phyloP scores from a whole-genome alignment of 805 yeast genomes.

The Candida germanica region DNA sequence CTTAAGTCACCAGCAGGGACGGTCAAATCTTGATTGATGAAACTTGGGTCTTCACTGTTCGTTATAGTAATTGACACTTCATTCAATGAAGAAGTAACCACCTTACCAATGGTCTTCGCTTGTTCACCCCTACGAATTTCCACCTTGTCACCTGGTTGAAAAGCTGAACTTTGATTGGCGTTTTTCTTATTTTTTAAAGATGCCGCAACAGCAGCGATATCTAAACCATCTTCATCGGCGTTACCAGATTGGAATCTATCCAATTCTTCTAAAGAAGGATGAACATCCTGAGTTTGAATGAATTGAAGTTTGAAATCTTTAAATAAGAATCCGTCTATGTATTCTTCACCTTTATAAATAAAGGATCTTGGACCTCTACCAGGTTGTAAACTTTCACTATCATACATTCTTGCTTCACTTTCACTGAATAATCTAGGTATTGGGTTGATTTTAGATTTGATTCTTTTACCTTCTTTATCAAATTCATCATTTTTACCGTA shows the following conservation, averaged over 20 bases:
- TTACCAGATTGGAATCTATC: conserved; percentile 74
- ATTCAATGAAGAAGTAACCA: conserved; percentile 57
- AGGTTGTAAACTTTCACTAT: conserved; percentile 66
- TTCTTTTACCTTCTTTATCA: conserved; percentile 44
- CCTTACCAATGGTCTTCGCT: conserved; percentile 81
- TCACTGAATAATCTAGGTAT: conserved; percentile 84
- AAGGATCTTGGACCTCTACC: conserved; percentile 61
- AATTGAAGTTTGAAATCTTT: conserved; percentile 84
- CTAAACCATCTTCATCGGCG: conserved; percentile 78
- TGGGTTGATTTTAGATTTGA: conserved; percentile 67
- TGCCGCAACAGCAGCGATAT: conserved; percentile 81
- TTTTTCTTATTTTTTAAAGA: conserved; percentile 59
- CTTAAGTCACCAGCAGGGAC: conserved; percentile 80
- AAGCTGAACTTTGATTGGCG: conserved; percentile 34
- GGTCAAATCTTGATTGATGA: conserved; percentile 61
- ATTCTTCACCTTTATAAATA: conserved; percentile 83
- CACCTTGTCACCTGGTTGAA: conserved; percentile 93
- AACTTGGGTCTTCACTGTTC: conserved; percentile 54
- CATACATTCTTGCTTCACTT: conserved; percentile 83
- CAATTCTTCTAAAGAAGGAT: conserved; percentile 85
- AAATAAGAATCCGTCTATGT: conserved; percentile 79
- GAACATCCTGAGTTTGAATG: conserved; percentile 76
- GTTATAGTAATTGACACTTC: conserved; percentile 52
- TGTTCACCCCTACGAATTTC: conserved; percentile 93
- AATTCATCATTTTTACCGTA: conserved; percentile 66